phyloP scores from a whole-genome alignment of 2,329 filamentous ascomycete species.

The Phyllosticta paracitricarpa region DNA sequence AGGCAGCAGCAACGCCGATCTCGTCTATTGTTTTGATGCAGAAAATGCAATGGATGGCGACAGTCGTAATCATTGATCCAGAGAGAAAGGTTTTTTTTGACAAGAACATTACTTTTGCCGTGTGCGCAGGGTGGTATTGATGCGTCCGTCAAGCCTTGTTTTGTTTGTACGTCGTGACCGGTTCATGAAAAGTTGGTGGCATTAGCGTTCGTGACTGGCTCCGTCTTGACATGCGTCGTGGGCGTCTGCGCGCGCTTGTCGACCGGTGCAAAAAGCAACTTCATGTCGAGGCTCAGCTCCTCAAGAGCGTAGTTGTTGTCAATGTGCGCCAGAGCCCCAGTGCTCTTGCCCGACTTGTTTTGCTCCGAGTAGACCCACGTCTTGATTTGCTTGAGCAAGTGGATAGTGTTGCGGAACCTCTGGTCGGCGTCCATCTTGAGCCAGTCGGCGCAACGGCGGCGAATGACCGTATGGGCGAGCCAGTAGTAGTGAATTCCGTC shows the following conservation, averaged over 20 bases:
- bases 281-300: conserved; percentile 61
- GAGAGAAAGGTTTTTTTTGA: neutral
- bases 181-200: conserved; percentile 2
- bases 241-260: conserved; percentile 18
- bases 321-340: conserved; percentile 59
- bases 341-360: conserved; percentile 54
- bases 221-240: neutral
- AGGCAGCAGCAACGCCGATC: conserved; percentile 8
- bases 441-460: conserved; percentile 38
- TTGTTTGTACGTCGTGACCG: conserved; percentile 1
- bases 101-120: neutral
- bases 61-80: neutral
- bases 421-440: conserved; percentile 45
- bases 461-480: conserved; percentile 45
- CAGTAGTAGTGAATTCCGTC: conserved; percentile 67
- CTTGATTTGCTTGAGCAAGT: conserved; percentile 50
- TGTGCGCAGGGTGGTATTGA: neutral
- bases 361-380: conserved; percentile 54
- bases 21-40: conserved; percentile 13
- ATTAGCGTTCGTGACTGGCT: neutral
- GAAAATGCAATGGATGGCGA: conserved; percentile 1
- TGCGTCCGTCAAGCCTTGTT: neutral
- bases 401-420: conserved; percentile 51
- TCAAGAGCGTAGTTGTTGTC: conserved; percentile 55
- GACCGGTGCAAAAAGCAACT: conserved; percentile 56